Base-by-base conservation (phyloP, 768 basidiomycete genomes). In the Cystofilobasidium macerans region DNA sequence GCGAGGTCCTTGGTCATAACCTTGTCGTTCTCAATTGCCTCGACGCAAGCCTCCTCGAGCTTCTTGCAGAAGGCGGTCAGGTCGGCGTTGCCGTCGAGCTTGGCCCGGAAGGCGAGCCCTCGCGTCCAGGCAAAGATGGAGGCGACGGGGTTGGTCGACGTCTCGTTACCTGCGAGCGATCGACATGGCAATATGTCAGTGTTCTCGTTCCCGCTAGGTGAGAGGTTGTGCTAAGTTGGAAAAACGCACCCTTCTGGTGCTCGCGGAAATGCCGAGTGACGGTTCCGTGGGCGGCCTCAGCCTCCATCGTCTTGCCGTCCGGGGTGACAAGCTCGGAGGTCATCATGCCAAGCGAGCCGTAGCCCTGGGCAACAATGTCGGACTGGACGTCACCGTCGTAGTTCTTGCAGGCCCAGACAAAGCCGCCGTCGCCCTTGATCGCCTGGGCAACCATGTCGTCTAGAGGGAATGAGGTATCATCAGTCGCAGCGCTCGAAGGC, bases 51-150 rank as follows among this genome's bases (percentile, higher is more conserved):
- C 18, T 76, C 81, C 80, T 99, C 95, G 45, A 99, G 81, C 69
- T 85, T 83, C 57, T 80, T 72, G 71, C 86, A 89, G 78, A 94
- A 99, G 54, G 78, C 76, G 61, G 78, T 79, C 33, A 99, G 82
- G 38, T 80, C 79, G 26, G 82, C 83, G 75, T 94, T 98, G 45
- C 79, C 79, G 74, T 99, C 94, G 36, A 97, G 81, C 80, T 89
- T 91, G 69, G 92, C 93, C 70, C 92, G 86, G 66, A 70, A 69
- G 11, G 89, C 78, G 47, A 99, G 81, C 0, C 94, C 94, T 54
- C 95, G 85, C 20, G 94, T 98, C 94, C 94, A 99, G 11, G 94
- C 94, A 72, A 93, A 98, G 79, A 99, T 97, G 64, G 88, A 91
- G 53, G 94, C 94, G 71, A 98, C 92, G 45, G 94, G 93, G 82